Base-by-base conservation (phyloP, 2,329 filamentous ascomycete species). In the Metarhizium brunneum region DNA sequence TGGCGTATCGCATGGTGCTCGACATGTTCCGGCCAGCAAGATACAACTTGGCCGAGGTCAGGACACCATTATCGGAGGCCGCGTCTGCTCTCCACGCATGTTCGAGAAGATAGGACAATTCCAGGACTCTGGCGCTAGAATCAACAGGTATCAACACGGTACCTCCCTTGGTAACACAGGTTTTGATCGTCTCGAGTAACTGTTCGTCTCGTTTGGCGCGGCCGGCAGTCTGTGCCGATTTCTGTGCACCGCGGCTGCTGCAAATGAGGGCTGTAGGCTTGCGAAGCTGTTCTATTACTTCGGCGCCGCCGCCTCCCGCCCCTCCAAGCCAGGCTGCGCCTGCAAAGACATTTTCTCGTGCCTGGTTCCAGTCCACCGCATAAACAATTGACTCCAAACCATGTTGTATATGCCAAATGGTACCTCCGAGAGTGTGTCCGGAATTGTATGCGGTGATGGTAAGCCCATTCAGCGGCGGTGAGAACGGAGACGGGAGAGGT, bases 331-430 rank as follows among this genome's bases (percentile, higher is more conserved):
- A 97, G 30, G 92, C 91, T 25, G 94, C 94, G 59, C 92, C 92
- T 0, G 92, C 86, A 57, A 96, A 85, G 16, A 97, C 91, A 71
- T 96, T 95, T 69, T 99, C 94, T 62, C 90, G 84, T n/a, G 88
- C 90, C 71, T 96, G 92, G 64, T 96, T 96, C 94, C 94, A 99
- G 66, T 97, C 92, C 18, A 96, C 90, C 0, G 94, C 92, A 65
- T 99, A 97, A 1, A 99, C 92, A 47, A 99, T 92, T 1, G 92
- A 96, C 69, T 99, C 94, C 67, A 96, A 81, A 0, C 92, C 91
- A 74, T 97, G 91, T 65, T 97, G 92, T 61, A 99, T 92, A 66
- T 97, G 92, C 94, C 94, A 99, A 75, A 99, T 96, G 29, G 94
- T 97, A 55, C 94, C 94, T 69, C 94, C 94, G 0, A 97, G 81